Conservation (phyloP, 129 eudicot species). For the Sambucus nigra region DNA sequence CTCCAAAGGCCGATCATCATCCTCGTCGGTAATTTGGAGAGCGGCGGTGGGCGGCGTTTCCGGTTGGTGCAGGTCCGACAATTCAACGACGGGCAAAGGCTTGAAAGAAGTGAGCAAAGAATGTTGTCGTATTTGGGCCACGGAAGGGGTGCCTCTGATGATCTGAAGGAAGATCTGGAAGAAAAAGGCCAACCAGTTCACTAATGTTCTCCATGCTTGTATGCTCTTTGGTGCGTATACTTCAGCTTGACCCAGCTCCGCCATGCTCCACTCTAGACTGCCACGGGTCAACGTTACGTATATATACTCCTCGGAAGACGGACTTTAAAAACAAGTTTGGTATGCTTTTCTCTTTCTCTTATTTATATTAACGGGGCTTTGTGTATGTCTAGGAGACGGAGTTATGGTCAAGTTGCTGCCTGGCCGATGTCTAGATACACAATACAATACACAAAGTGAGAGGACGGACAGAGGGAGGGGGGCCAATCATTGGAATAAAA, state of each 20-base stretch:
- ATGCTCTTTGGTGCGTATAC: constrained; percentile 77
- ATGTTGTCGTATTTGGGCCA: constrained; percentile 32
- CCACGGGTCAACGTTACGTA: neutral
- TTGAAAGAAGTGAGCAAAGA: constrained; percentile 54
- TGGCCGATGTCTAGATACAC: constrained; percentile 9
- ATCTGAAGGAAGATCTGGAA: constrained; percentile 96
- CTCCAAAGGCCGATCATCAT: constrained; percentile 19
- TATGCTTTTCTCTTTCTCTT: neutral
- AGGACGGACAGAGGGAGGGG: constrained; percentile 13
- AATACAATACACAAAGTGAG: constrained; percentile 1
- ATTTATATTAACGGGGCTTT: constrained; percentile 2
- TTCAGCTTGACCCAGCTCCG: constrained; percentile 62
- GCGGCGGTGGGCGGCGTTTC: constrained; percentile 28
- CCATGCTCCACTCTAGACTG: constrained; percentile 30
- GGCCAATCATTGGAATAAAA: no score
- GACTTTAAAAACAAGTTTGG: neutral
- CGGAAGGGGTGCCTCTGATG: constrained; percentile 74
- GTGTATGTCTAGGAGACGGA: constrained; percentile 12
- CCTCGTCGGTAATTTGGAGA: constrained; percentile 25
- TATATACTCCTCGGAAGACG: neutral
- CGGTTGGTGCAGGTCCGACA: constrained; percentile 17
- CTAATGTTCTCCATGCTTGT: constrained; percentile 73
- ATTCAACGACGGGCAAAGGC: constrained; percentile 75
- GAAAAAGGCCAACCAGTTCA: constrained; percentile 82
- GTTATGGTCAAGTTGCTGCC: constrained; percentile 48